Evolutionary conservation across 2,329 filamentous ascomycete species (phyloP).

Genomic region (Chalara sp.): DNA sequence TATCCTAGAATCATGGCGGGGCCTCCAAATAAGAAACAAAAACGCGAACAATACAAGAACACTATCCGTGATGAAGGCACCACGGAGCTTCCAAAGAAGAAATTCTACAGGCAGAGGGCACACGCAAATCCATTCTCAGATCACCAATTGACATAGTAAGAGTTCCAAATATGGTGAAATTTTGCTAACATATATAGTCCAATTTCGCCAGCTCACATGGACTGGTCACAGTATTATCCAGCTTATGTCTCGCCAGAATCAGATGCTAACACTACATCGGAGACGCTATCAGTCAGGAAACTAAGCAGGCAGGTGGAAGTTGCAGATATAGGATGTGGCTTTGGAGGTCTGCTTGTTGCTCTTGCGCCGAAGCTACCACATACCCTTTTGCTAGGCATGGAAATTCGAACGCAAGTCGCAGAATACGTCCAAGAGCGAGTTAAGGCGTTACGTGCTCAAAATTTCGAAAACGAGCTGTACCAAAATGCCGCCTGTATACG

Average conservation of each 20-base stretch:
- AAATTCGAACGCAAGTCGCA: constrained; percentile 85
- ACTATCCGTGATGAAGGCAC: constrained; percentile 42
- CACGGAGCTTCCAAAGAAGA: constrained; percentile 71
- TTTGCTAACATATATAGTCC: constrained; percentile 50
- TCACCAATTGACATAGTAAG: constrained; percentile 81
- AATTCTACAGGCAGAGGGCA: constrained; percentile 91
- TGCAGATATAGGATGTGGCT: constrained; percentile 95
- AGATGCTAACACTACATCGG: constrained; percentile 20
- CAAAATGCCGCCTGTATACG: constrained; percentile 86
- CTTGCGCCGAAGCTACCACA: constrained; percentile 76
- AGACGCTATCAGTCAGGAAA: constrained; percentile 4
- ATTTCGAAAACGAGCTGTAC: constrained; percentile 48
- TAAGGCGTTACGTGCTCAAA: constrained; percentile 67
- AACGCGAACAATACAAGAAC: constrained; percentile 59
- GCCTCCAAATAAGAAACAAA: constrained; percentile 51
- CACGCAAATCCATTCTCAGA: constrained; percentile 99
- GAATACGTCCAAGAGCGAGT: constrained; percentile 88
- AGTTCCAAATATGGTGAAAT: constrained; percentile 12
- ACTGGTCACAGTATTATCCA: constrained; percentile 83
- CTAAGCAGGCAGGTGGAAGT: constrained; percentile 73
- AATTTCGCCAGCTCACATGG: constrained; percentile 72
- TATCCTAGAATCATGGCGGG: constrained; percentile 30
- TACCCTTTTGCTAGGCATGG: constrained; percentile 78
- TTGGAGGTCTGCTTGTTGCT: constrained; percentile 83
- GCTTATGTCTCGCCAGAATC: constrained; percentile 50